Conservation (phyloP, 1,139 yeast genomes). For the Torulaspora pretoriensis region DNA sequence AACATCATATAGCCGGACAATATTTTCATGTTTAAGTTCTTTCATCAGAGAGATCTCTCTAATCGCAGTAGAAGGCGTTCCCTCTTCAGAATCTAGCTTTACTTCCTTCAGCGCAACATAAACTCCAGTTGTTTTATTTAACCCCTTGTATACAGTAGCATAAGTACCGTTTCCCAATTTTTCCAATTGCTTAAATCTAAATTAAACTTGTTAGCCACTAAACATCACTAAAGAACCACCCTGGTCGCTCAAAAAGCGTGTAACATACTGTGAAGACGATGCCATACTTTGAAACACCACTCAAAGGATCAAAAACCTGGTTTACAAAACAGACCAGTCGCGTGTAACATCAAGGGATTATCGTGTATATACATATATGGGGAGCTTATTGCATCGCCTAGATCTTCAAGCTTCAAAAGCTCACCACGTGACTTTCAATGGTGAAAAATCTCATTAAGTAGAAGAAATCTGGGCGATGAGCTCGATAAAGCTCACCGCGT, state of each 20-base stretch:
- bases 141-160: conserved; percentile 95
- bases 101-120: conserved; percentile 93
- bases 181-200: conserved; percentile 51
- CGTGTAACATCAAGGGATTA: not conserved
- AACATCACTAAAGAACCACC: not conserved
- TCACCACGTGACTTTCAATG: conserved; percentile 2
- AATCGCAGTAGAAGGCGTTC: conserved; percentile 97
- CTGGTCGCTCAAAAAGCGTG: not conserved
- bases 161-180: conserved; percentile 97
- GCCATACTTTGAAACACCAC: conserved; percentile 16
- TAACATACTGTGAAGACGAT: conserved; percentile 29
- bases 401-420: too few species aligned
- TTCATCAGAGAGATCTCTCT: conserved; percentile 95
- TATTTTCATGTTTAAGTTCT: conserved; percentile 90
- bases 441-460: conserved; percentile 4
- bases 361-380: not conserved
- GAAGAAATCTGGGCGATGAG: conserved; percentile 12
- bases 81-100: conserved; percentile 92
- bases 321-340: not conserved
- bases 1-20: conserved; percentile 89
- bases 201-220: conserved; percentile 1
- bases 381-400: not conserved
- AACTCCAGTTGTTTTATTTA: conserved; percentile 87
- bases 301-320: not conserved
- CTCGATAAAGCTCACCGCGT: not conserved